phyloP scores from a whole-genome alignment of 2,329 filamentous ascomycete species.

The Paracoccidioides brasiliensis region DNA sequence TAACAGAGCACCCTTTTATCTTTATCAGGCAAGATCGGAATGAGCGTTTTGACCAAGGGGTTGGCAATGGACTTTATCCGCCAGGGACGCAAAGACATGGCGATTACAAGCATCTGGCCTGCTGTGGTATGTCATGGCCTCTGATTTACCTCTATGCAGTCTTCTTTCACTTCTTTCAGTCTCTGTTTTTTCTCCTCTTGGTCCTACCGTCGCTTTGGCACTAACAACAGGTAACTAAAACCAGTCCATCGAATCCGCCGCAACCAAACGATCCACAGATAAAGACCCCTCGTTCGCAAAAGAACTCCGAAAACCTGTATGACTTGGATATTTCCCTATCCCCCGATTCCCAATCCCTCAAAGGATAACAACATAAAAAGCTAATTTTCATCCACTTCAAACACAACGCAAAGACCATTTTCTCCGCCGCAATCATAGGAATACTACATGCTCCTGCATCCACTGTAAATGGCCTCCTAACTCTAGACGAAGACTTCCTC shows the following conservation, averaged over 20 bases:
- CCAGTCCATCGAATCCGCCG: constrained; percentile 59
- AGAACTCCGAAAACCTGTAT: constrained; percentile 51
- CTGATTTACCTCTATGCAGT: background rate
- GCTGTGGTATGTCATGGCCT: constrained; percentile 45
- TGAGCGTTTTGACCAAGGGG: constrained; percentile 71
- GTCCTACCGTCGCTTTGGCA: no score
- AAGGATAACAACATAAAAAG: background rate
- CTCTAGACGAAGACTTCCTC: constrained; percentile 72
- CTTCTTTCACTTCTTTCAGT: background rate
- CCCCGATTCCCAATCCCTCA: background rate
- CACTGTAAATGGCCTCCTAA: constrained; percentile 56
- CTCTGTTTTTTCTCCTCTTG: background rate
- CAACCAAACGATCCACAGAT: constrained; percentile 45
- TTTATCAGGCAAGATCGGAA: constrained; percentile 53
- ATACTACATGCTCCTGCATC: constrained; percentile 50
- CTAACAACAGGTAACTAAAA: background rate
- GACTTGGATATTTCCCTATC: constrained; percentile 5
- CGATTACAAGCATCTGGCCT: constrained; percentile 72
- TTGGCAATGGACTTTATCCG: constrained; percentile 69
- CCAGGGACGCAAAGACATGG: constrained; percentile 53
- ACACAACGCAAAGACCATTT: constrained; percentile 44
- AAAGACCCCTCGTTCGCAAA: constrained; percentile 35
- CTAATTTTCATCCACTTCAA: background rate
- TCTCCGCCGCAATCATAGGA: constrained; percentile 64
- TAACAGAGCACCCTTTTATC: background rate